phyloP scores from a whole-genome alignment of 192 early-diverging fungal species.

The Coemansia sp. region DNA sequence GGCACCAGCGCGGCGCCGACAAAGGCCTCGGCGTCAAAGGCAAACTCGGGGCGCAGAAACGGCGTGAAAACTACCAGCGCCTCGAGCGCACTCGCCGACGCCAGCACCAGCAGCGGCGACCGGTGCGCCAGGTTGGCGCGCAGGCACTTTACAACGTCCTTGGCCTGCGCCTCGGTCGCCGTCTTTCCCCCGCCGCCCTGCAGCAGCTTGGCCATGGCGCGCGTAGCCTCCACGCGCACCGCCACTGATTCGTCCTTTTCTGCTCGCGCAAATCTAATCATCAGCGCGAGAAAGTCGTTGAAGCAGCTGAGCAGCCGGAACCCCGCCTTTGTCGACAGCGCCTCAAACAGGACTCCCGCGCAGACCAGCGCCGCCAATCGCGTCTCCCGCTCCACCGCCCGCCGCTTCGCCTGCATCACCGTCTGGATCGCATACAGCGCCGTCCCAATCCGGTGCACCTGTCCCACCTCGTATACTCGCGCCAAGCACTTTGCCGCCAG shows the following conservation, averaged over 20 bases:
- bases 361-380: conserved; percentile 67
- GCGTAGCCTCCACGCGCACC: conserved; percentile 71
- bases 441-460: conserved; percentile 43
- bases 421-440: conserved; percentile 34
- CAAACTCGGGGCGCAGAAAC: conserved; percentile 7
- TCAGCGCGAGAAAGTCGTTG: conserved; percentile 38
- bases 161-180: conserved; percentile 65
- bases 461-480: conserved; percentile 33
- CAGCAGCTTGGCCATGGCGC: conserved; percentile 66
- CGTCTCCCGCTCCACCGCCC: conserved; percentile 9
- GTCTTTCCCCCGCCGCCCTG: conserved; percentile 79
- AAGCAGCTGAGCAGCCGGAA: conserved; percentile 56
- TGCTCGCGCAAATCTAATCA: conserved; percentile 16
- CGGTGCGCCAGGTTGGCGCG: conserved; percentile 73
- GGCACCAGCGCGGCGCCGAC: conserved; percentile 12
- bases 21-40: conserved; percentile 25
- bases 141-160: conserved; percentile 73
- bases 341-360: conserved; percentile 79
- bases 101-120: conserved; percentile 54
- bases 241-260: conserved; percentile 47
- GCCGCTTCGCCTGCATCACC: conserved; percentile 9
- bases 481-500: conserved; percentile 34
- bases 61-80: conserved; percentile 25
- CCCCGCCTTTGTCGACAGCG: conserved; percentile 55
- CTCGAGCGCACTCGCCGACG: conserved; percentile 19